phyloP scores from a whole-genome alignment of 805 yeast genomes.

The Wickerhamiella occidentalis region DNA sequence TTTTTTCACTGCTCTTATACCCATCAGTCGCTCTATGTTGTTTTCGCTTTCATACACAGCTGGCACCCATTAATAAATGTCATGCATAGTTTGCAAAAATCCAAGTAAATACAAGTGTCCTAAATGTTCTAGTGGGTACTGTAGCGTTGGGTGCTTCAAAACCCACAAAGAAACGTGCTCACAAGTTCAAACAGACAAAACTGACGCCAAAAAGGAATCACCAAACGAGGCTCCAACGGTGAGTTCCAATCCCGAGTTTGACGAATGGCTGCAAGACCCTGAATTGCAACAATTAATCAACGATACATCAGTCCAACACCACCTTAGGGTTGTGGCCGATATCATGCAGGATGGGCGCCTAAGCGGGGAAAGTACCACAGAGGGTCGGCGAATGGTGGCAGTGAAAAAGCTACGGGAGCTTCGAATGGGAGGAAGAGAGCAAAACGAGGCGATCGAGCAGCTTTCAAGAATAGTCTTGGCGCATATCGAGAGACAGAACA shows the following conservation, averaged over 20 bases:
- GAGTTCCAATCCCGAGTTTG: not conserved
- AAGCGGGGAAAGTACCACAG: slow-evolving; percentile 40
- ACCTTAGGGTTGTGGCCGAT: slow-evolving; percentile 38
- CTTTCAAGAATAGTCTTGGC: slow-evolving; percentile 33
- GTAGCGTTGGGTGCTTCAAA: slow-evolving; percentile 54
- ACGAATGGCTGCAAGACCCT: not conserved
- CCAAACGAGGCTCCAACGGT: not conserved
- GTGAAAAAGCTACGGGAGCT: slow-evolving; percentile 48
- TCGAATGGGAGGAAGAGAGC: slow-evolving; percentile 52
- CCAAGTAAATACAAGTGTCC: slow-evolving; percentile 44
- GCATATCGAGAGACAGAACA: not conserved
- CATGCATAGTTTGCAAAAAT: not conserved
- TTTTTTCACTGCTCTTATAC: not conserved
- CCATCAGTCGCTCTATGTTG: too few relatives aligned
- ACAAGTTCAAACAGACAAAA: slow-evolving; percentile 11
- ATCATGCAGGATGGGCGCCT: slow-evolving; percentile 37
- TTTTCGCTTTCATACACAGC: too few relatives aligned
- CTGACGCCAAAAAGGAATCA: slow-evolving; percentile 8
- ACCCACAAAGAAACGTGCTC: slow-evolving; percentile 30
- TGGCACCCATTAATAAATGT: too few relatives aligned
- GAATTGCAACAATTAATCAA: slow-evolving; percentile 31
- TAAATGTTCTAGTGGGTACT: slow-evolving; percentile 32
- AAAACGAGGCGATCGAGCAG: slow-evolving; percentile 58
- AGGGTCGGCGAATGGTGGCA: slow-evolving; percentile 47
- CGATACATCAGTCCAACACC: slow-evolving; percentile 45